phyloP scores from a whole-genome alignment of 768 basidiomycete species.

The Boletus rubescentipes region DNA sequence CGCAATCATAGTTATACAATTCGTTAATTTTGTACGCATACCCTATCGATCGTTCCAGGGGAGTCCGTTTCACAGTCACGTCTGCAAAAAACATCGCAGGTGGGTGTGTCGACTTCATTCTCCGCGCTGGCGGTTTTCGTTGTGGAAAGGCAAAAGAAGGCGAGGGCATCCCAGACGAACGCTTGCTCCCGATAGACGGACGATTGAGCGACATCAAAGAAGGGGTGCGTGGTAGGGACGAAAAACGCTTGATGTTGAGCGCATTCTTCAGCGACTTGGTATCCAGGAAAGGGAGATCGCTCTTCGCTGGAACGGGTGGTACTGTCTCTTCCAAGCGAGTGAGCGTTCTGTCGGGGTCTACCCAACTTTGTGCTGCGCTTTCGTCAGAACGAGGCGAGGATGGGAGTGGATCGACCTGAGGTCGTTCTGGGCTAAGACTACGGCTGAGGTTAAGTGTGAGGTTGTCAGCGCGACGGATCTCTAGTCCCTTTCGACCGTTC shows the following conservation, averaged over 20 bases:
- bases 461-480: slow-evolving; percentile 31
- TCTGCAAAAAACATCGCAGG: slow-evolving; percentile 73
- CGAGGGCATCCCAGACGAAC: slow-evolving; percentile 25
- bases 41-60: slow-evolving; percentile 65
- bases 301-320: slow-evolving; percentile 32
- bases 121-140: slow-evolving; percentile 26
- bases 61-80: slow-evolving; percentile 50
- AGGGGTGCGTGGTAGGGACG: slow-evolving; percentile 66
- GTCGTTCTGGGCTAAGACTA: slow-evolving; percentile 15
- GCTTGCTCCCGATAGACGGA: slow-evolving; percentile 22
- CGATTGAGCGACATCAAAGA: slow-evolving; percentile 48
- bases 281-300: slow-evolving; percentile 23
- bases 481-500: slow-evolving; percentile 25
- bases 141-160: slow-evolving; percentile 35
- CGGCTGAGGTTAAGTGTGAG: slow-evolving; percentile 1
- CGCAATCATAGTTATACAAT: slow-evolving; percentile 70
- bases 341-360: slow-evolving; percentile 20
- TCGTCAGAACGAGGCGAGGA: slow-evolving; percentile 25
- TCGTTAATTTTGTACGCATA: slow-evolving; percentile 87
- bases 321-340: slow-evolving; percentile 18
- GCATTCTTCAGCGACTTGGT: slow-evolving; percentile 26
- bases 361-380: slow-evolving; percentile 14
- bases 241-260: slow-evolving; percentile 42
- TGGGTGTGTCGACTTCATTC: slow-evolving; percentile 47
- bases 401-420: slow-evolving; percentile 1